These are phyloP conservation scores for Medicago truncatula DNA, from an alignment of 306 rosid species.

Conservation along the genomic window MtrunA17r5.0-ANR NC_053044.1:48880501-48881000, in stretches of 20 bases:
- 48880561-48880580: constrained; percentile 2
- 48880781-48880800: constrained; percentile 91
- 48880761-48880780: constrained; percentile 66
- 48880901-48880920: constrained; percentile 91
- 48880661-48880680: constrained; percentile 5
- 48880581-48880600: constrained; percentile 25
- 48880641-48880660: not conserved
- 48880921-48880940: constrained; percentile 98
- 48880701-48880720: constrained; percentile 24
- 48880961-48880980: constrained; percentile 28
- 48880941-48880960: constrained; percentile 52
- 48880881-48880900: constrained; percentile 89
- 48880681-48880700: constrained; percentile 24
- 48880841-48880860: constrained; percentile 84
- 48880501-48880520: no score
- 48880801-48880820: constrained; percentile 90
- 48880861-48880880: constrained; percentile 96
- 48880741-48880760: constrained; percentile 20
- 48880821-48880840: constrained; percentile 86
- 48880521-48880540: no score
- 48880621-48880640: constrained; percentile 29
- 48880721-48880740: constrained; percentile 33
- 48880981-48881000: not conserved
- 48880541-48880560: not conserved
- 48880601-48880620: constrained; percentile 35